Conservation (phyloP, 768 basidiomycete species). For the Suillus lakei region DNA sequence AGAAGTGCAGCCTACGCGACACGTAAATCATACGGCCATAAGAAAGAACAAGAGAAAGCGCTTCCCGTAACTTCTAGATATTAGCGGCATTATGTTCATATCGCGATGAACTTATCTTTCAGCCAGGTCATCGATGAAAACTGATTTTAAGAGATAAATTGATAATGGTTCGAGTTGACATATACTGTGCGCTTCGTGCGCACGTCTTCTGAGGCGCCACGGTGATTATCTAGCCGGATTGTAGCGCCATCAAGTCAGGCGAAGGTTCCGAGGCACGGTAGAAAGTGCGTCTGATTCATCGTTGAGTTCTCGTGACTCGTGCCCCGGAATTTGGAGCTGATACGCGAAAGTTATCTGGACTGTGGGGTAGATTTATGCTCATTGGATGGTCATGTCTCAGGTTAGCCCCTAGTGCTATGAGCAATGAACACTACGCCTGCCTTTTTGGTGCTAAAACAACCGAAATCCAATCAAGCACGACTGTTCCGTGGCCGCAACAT, state of each 20-base stretch:
- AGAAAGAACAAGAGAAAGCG: neutral
- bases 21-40: neutral
- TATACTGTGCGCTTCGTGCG: constrained; percentile 6
- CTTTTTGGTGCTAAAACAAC: neutral
- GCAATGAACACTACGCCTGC: constrained; percentile 8
- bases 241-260: neutral
- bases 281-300: neutral
- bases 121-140: constrained; percentile 1
- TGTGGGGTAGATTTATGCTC: neutral
- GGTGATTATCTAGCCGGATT: constrained; percentile 8
- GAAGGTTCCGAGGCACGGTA: constrained; percentile 2
- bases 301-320: neutral
- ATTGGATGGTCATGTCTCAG: neutral
- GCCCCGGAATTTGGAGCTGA: neutral
- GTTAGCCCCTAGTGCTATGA: neutral
- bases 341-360: neutral
- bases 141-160: constrained; percentile 4
- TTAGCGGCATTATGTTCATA: constrained; percentile 3
- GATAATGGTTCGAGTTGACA: neutral
- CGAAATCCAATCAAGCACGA: neutral
- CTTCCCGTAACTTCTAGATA: constrained; percentile 2
- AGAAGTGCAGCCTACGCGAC: neutral
- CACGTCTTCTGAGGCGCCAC: constrained; percentile 1
- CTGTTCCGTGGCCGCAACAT: neutral
- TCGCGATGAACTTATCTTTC: neutral